phyloP scores from a whole-genome alignment of 257 asterid species.

The Solanum pennellii region DNA sequence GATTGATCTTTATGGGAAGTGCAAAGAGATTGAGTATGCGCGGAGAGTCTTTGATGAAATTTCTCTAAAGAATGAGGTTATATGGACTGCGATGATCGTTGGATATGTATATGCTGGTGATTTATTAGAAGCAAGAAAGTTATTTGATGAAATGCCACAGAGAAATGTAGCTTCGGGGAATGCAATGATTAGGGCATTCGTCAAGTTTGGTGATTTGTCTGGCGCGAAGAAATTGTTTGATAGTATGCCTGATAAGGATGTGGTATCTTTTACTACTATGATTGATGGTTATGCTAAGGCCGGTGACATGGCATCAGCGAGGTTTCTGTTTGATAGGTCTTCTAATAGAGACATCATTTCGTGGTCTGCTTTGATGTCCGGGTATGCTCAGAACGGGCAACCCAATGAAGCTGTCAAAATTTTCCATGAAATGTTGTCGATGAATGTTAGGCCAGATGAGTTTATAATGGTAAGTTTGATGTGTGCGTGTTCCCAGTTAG shows the following conservation, averaged over 20 bases:
- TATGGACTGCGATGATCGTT: slow-evolving; percentile 67
- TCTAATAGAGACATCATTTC: slow-evolving; percentile 41
- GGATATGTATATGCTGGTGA: slow-evolving; percentile 38
- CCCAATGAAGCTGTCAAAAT: slow-evolving; percentile 46
- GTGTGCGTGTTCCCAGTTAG: slow-evolving; percentile 70
- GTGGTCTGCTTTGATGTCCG: slow-evolving; percentile 70
- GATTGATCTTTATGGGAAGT: slow-evolving; percentile 67
- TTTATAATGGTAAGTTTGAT: slow-evolving; percentile 59
- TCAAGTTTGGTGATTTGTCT: slow-evolving; percentile 40
- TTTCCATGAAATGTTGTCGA: slow-evolving; percentile 33
- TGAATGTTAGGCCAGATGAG: slow-evolving; percentile 48
- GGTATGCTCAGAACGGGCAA: slow-evolving; percentile 58
- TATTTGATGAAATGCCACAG: slow-evolving; percentile 63
- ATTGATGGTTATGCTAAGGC: slow-evolving; percentile 59
- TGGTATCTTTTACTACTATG: slow-evolving; percentile 46
- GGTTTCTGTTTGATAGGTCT: slow-evolving; percentile 41
- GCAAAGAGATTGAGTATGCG: slow-evolving; percentile 42
- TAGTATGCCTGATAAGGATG: slow-evolving; percentile 37
- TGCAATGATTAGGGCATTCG: slow-evolving; percentile 52
- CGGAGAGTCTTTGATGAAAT: slow-evolving; percentile 49
- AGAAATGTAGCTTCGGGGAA: slow-evolving; percentile 54
- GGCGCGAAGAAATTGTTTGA: slow-evolving; percentile 44
- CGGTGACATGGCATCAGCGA: slow-evolving; percentile 65
- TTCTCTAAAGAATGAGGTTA: slow-evolving; percentile 40
- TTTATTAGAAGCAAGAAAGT: slow-evolving; percentile 17